These are phyloP conservation scores for Prunus yedoensis DNA, from an alignment of 331 rosid species.

Conservation along the genomic window DNA sequence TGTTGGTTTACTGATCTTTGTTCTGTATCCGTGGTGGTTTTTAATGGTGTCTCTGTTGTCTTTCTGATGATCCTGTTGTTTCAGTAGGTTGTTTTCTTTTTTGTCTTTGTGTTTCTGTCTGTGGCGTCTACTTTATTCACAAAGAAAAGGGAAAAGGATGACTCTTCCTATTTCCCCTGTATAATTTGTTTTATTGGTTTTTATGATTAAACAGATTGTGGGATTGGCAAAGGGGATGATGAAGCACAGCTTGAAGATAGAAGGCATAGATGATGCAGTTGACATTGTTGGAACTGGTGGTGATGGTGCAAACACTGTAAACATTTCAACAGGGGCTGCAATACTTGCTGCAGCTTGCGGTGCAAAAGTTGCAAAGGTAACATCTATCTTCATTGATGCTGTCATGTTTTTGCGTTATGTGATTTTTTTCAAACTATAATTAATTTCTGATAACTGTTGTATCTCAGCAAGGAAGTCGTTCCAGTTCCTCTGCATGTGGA, in stretches of 20 bases:
- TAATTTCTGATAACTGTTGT: background rate
- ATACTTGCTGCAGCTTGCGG: slow-evolving; percentile 96
- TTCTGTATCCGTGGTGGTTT: slow-evolving; percentile 1
- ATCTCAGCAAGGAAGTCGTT: slow-evolving; percentile 90
- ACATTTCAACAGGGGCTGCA: slow-evolving; percentile 89
- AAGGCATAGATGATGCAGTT: slow-evolving; percentile 73
- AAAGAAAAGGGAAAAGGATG: too few relatives aligned
- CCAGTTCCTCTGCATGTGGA: slow-evolving; percentile 96
- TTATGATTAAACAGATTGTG: slow-evolving; percentile 52
- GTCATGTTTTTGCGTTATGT: background rate
- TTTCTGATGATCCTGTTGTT: background rate
- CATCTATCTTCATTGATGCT: background rate
- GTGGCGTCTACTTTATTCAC: background rate
- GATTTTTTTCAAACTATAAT: background rate
- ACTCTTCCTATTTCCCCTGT: too few relatives aligned
- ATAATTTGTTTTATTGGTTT: background rate
- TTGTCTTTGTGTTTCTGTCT: background rate
- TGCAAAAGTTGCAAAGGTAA: slow-evolving; percentile 90
- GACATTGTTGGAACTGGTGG: slow-evolving; percentile 99
- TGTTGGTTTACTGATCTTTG: background rate
- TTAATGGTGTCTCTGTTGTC: background rate
- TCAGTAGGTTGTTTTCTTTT: background rate
- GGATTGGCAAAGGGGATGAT: slow-evolving; percentile 94
- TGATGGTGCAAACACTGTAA: slow-evolving; percentile 93
- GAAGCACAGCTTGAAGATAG: slow-evolving; percentile 66